Base-by-base conservation (phyloP, 495 filamentous ascomycete genomes). In the Aeminium ludgeri region DNA sequence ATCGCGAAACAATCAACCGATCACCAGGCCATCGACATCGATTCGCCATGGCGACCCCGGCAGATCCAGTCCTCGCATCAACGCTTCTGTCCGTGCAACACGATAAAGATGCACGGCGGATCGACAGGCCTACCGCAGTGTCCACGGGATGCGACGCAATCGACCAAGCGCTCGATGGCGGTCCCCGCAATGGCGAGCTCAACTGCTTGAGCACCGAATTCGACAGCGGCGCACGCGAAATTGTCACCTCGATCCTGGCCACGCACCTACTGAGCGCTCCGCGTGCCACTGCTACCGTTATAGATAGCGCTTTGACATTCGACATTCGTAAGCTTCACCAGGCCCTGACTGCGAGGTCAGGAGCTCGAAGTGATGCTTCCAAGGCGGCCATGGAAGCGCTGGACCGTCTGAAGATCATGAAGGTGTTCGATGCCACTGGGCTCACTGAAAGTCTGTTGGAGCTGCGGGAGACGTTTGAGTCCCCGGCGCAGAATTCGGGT, bases 341-440 rank as follows among this genome's bases (percentile, higher is more conserved):
- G 11, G 10, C 37, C 25, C 12, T 40, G 33, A 10, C 23, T 49
- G 13, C 46, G 41, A 12, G 25, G 20, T 15, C 12, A 19, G 30
- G 13, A 10, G 10, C 6, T 27, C 40, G 18, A 31, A 29, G 29
- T 2, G 8, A 40, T 25, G 25, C 37, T 10, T 10, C 32, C 25
- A 18, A 41, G 27, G 17, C 32, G 11, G 40, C 45, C 4, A 28
- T 41, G 23, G 13, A 7, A n/a, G 63, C 63, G 38, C 56, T 79
- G 0, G 66, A 71, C 30, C 55, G 58, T 18, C 60, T 74, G 7
- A 60, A 59, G 17, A 65, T 79, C 30, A 68, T 72, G 42, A 51
- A 68, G 2, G 65, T 78, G 5, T 76, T 77, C 51, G 73, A 79
- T 45, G 49, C 73, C 15, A 62, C 69, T 40, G 74, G 73, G 3